A percentile compares a stretch with the other conserved stretches of the same genome.
Evolutionary conservation across 2,329 filamentous ascomycete species (phyloP).

Genomic region (Phialophora expanda): DNA sequence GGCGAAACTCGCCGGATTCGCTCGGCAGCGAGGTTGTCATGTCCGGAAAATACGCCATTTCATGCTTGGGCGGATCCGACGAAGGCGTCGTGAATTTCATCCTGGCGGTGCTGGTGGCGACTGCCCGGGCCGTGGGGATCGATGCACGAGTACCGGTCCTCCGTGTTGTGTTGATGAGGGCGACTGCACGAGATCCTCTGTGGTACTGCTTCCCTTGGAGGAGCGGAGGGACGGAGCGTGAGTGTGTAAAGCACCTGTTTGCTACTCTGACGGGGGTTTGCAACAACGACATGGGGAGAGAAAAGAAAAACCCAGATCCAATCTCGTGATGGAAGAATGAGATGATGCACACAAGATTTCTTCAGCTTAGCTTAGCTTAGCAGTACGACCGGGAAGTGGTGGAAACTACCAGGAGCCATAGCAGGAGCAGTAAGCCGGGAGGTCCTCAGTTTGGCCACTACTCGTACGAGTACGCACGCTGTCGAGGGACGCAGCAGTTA

Average conservation of each 20-base stretch:
- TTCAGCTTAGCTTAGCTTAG: not conserved
- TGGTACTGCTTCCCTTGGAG: not conserved
- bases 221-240: not conserved
- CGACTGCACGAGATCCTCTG: not conserved
- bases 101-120: slow-evolving; percentile 4
- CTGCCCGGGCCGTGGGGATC: slow-evolving; percentile 1
- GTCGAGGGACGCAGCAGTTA: not conserved
- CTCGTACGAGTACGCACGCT: not conserved
- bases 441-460: not conserved
- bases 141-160: not conserved
- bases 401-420: not conserved
- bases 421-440: not conserved
- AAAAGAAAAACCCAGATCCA: not conserved
- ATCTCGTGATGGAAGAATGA: not conserved
- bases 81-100: slow-evolving; percentile 36
- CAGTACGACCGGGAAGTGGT: not conserved
- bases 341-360: not conserved
- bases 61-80: slow-evolving; percentile 52
- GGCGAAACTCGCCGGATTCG: slow-evolving; percentile 63
- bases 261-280: not conserved
- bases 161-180: not conserved
- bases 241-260: not conserved
- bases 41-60: slow-evolving; percentile 67
- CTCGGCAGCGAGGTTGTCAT: slow-evolving; percentile 61
- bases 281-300: not conserved